Evolutionary conservation across 371 early-diverging fungal species (phyloP), one percentile per base, ranked within the genome.

Genomic region (Lichtheimia hyalospora): DNA sequence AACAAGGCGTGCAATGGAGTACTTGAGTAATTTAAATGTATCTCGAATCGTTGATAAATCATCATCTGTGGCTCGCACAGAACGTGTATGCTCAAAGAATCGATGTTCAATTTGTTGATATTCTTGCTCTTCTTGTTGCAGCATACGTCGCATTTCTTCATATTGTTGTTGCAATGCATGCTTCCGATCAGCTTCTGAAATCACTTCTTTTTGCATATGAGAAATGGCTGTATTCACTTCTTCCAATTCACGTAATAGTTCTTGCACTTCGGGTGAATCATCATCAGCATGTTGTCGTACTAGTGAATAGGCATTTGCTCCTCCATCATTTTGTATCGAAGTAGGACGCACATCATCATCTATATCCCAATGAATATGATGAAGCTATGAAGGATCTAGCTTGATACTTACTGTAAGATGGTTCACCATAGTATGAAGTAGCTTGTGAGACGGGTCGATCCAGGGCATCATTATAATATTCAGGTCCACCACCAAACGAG

Each of bases 11-110:
- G 83, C 75, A 56, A 85, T 79, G 0, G 72, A 74, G 43, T 83
- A 83, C 64, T 84, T 85, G 41, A 85, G 66, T 10, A 81, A 61
- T 20, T 82, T 83, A 57, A 86, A 75, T 1, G 77, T 70, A 53
- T 86, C 84, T 8, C 78, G 79, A 62, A 86, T 86, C 24, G 86
- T 86, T 2, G 82, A 81, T 21, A 84, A 70, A 60, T 86, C 86
- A 52, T 86, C 86, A 50, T 86, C 86, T 0, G 86, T 86, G 15
- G 86, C 82, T 16, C 83, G 81, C 48, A 85, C 77, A 27, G 77
- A 60, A 27, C 83, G 78, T 16, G 84, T 82, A 18, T 84, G 82
- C 61, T 81, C 79, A 59, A 85, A 78, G 49, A 82, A 84, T 50
- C 74, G 81, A 39, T 77, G 75, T 48, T 81, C 81, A n/a, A 81